A percentile compares a stretch with the other conserved stretches of the same genome.
Evolutionary conservation across 2,329 filamentous ascomycete genomes (phyloP).

Genomic region (Penicillium sp.): DNA sequence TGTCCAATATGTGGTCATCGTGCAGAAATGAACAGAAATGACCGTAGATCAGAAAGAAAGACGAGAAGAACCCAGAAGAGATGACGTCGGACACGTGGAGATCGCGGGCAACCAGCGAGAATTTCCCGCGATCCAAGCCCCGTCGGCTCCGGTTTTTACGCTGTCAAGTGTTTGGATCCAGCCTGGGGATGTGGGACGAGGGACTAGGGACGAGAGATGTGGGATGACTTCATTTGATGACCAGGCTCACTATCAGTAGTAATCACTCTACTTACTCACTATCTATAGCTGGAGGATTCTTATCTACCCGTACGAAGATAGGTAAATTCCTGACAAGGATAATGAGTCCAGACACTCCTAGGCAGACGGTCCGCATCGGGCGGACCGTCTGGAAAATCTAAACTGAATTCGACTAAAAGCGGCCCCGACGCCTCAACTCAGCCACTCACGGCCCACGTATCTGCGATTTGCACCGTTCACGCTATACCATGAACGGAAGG

Average conservation of each 20-base stretch:
- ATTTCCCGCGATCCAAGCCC: not conserved
- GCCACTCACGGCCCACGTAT: not conserved
- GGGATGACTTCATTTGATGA: not conserved
- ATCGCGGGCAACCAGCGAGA: not conserved
- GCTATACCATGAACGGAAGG: not conserved
- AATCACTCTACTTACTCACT: too few relatives aligned
- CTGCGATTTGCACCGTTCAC: not conserved
- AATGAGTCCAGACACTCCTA: not conserved
- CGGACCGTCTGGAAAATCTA: not conserved
- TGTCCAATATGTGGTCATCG: not conserved
- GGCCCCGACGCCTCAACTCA: not conserved
- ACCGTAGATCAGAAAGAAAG: not conserved
- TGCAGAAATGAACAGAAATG: not conserved
- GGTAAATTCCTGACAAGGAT: not conserved
- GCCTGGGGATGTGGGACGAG: not conserved
- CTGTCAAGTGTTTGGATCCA: not conserved
- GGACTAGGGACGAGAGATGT: not conserved
- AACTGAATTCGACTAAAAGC: not conserved
- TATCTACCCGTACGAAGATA: not conserved
- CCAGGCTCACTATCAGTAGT: not conserved
- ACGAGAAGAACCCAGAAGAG: not conserved
- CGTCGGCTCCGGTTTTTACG: not conserved
- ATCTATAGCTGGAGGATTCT: not conserved
- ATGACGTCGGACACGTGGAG: conserved; percentile 5
- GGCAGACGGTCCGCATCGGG: not conserved